Percentiles rank a stretch among this genome's conserved stretches.
Evolutionary conservation across 2,329 filamentous ascomycete genomes (phyloP).

Genomic region (Beauveria australis): DNA sequence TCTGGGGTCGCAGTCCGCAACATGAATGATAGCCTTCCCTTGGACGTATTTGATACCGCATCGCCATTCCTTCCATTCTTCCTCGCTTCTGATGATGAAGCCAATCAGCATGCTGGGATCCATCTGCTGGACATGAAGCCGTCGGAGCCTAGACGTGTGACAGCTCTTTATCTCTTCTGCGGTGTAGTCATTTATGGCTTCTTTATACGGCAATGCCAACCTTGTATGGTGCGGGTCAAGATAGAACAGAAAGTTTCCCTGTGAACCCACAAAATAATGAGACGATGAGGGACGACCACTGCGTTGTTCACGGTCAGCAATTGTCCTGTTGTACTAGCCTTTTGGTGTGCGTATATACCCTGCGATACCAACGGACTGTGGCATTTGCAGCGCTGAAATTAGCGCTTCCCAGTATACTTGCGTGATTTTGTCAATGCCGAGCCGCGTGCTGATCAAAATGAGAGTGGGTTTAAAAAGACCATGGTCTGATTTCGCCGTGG

Average conservation of each 20-base stretch:
- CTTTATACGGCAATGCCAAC: constrained; percentile 57
- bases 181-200: constrained; percentile 50
- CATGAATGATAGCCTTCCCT: constrained; percentile 78
- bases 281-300: constrained; percentile 90
- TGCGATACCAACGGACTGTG: constrained; percentile 91
- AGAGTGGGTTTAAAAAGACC: constrained; percentile 71
- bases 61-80: constrained; percentile 81
- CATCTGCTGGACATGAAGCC: constrained; percentile 83
- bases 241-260: constrained; percentile 78
- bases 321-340: neutral
- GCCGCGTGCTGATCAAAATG: constrained; percentile 76
- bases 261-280: constrained; percentile 52
- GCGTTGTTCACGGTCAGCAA: neutral
- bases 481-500: constrained; percentile 61
- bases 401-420: constrained; percentile 94
- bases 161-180: constrained; percentile 71
- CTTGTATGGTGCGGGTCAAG: constrained; percentile 88
- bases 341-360: constrained; percentile 47
- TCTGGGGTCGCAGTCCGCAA: constrained; percentile 62
- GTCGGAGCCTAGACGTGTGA: constrained; percentile 76
- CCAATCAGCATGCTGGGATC: constrained; percentile 97
- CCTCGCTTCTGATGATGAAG: constrained; percentile 74
- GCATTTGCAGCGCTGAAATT: constrained; percentile 73
- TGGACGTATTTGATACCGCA: constrained; percentile 64
- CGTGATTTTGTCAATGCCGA: constrained; percentile 92